Evolutionary conservation across 306 rosid genomes (phyloP).

Genomic region (Ammopiptanthus mongolicus): DNA sequence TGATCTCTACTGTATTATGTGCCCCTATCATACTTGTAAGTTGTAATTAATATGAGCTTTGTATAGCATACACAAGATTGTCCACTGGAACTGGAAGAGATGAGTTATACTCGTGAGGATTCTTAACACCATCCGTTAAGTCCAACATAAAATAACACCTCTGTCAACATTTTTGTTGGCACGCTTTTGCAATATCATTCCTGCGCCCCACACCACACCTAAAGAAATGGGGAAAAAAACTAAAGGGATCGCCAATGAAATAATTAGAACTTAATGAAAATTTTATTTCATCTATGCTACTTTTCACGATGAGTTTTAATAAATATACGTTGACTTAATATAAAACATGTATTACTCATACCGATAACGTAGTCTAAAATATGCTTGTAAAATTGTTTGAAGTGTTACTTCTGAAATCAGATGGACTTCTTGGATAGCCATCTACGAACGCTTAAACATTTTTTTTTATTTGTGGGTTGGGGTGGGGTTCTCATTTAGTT

Average conservation of each 20-base stretch:
- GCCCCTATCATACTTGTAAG: conserved; percentile 16
- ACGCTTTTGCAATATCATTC: not conserved
- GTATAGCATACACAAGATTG: conserved; percentile 17
- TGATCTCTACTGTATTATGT: conserved; percentile 2
- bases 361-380: too few relatives aligned
- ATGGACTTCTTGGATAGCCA: too few relatives aligned
- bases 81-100: not conserved
- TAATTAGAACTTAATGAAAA: not conserved
- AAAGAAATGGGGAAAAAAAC: too few relatives aligned
- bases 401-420: too few relatives aligned
- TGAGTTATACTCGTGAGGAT: not conserved
- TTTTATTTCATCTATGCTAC: not conserved
- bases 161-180: not conserved
- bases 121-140: not conserved
- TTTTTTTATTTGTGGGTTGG: too few relatives aligned
- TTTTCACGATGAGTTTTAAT: not conserved
- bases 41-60: not conserved
- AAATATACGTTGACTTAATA: not conserved
- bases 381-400: not conserved
- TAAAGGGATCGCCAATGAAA: not conserved
- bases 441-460: too few relatives aligned
- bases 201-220: not conserved
- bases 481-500: not conserved
- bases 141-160: not conserved
- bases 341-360: too few relatives aligned